Conservation (phyloP, 108 stramenopile species). For the Fragilaria crotonensis region DNA sequence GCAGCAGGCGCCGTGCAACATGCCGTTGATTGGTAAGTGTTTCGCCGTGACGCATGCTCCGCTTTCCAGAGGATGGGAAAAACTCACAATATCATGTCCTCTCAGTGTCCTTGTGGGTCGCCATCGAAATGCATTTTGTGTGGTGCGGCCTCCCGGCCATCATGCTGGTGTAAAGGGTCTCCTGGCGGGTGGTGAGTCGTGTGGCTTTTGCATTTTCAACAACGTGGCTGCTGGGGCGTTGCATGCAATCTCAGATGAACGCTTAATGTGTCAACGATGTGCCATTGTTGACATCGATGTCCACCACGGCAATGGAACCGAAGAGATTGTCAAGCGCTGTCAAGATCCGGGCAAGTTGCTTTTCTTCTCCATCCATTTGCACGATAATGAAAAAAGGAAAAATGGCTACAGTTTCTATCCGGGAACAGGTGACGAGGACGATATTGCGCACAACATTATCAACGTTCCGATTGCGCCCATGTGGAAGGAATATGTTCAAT, state of each 20-base stretch:
- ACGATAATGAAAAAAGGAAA: slow-evolving; percentile 72
- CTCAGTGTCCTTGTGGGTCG: slow-evolving; percentile 73
- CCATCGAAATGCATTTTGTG: slow-evolving; percentile 91
- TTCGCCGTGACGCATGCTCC: slow-evolving; percentile 14
- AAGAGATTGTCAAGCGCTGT: slow-evolving; percentile 89
- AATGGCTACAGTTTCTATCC: slow-evolving; percentile 91
- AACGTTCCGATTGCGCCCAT: slow-evolving; percentile 91
- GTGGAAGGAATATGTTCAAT: slow-evolving; percentile 64
- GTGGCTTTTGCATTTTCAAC: slow-evolving; percentile 99
- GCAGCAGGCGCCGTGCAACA: slow-evolving; percentile 92
- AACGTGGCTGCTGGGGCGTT: slow-evolving; percentile 95
- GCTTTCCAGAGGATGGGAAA: slow-evolving; percentile 2
- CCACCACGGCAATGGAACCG: slow-evolving; percentile 98
- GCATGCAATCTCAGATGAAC: slow-evolving; percentile 87
- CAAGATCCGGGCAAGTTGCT: slow-evolving; percentile 82
- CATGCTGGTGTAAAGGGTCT: slow-evolving; percentile 92
- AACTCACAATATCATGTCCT: neutral
- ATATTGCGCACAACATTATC: slow-evolving; percentile 87
- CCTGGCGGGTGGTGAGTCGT: slow-evolving; percentile 86
- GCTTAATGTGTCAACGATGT: slow-evolving; percentile 70
- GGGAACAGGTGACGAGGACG: slow-evolving; percentile 87
- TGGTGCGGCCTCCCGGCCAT: slow-evolving; percentile 97
- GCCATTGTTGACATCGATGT: slow-evolving; percentile 98
- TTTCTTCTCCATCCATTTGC: slow-evolving; percentile 93
- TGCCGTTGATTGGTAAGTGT: slow-evolving; percentile 90